A percentile compares a stretch with the other conserved stretches of the same genome.
Evolutionary conservation across 1,139 yeast species (phyloP).

Genomic region (Yamadazyma atmosphaerica): DNA sequence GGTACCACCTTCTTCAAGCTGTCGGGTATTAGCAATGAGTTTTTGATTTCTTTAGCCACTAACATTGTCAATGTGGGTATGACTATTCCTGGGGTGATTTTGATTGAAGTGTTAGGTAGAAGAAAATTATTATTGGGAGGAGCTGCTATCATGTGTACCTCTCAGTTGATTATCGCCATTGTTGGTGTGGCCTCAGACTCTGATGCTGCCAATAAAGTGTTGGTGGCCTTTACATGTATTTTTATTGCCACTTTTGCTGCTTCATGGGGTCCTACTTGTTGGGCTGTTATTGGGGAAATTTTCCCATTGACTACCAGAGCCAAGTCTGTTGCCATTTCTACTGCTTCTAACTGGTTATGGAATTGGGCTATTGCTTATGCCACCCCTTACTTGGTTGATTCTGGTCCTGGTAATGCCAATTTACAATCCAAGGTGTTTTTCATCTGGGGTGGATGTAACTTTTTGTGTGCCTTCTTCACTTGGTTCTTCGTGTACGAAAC

Average conservation of each 20-base stretch:
- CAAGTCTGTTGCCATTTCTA: conserved; percentile 74
- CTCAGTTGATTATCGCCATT: conserved; percentile 67
- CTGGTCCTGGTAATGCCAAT: conserved; percentile 62
- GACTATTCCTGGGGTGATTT: conserved; percentile 39
- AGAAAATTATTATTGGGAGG: conserved; percentile 48
- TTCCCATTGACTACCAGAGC: conserved; percentile 80
- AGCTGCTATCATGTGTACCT: conserved; percentile 60
- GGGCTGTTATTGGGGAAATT: conserved; percentile 74
- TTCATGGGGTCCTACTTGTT: conserved; percentile 85
- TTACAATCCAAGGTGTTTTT: conserved; percentile 39
- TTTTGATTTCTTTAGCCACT: conserved; percentile 35
- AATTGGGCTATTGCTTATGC: conserved; percentile 77
- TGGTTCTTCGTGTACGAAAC: conserved; percentile 63
- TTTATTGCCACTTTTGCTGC: conserved; percentile 81
- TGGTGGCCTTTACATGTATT: conserved; percentile 69
- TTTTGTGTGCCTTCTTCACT: conserved; percentile 55
- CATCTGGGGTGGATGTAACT: conserved; percentile 70
- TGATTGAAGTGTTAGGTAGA: conserved; percentile 39
- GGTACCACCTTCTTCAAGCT: conserved; percentile 65
- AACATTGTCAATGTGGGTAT: conserved; percentile 39
- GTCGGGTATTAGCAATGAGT: conserved; percentile 48
- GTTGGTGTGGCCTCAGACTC: conserved; percentile 53
- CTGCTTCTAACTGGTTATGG: conserved; percentile 77
- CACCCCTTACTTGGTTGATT: conserved; percentile 71
- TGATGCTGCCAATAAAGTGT: conserved; percentile 52